Evolutionary conservation across 1,284 basidiomycete genomes (phyloP).

Genomic region (Sphaerobolus stellatus): DNA sequence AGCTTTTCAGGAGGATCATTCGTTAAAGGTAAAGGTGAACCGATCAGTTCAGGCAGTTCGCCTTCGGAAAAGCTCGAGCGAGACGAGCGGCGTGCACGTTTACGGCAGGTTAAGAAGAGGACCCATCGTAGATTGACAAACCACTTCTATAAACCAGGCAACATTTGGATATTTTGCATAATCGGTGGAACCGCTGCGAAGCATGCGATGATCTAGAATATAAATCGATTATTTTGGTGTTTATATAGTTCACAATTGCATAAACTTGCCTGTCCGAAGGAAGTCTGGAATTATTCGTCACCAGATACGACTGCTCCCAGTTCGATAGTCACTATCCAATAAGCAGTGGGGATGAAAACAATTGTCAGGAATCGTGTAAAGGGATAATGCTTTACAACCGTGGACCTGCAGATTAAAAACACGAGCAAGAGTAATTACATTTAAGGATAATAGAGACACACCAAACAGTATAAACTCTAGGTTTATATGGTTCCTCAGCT

Average conservation of each 20-base stretch:
- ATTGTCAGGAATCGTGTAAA: constrained; percentile 1
- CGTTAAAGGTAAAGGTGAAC: too few species aligned
- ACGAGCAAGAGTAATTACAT: background rate
- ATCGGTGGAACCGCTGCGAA: background rate
- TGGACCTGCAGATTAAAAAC: background rate
- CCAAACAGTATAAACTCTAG: background rate
- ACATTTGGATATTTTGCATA: too few species aligned
- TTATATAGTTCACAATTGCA: too few species aligned
- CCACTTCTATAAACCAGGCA: too few species aligned
- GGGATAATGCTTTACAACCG: background rate
- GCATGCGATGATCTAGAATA: background rate
- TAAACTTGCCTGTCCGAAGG: background rate
- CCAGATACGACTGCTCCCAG: background rate
- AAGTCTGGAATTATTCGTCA: background rate
- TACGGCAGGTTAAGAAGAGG: too few species aligned
- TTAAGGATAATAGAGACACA: background rate
- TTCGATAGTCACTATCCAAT: background rate
- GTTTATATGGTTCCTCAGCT: background rate
- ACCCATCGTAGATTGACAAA: too few species aligned
- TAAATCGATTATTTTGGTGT: too few species aligned
- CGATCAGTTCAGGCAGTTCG: too few species aligned
- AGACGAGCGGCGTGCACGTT: too few species aligned
- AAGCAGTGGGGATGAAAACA: background rate
- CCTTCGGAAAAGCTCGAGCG: too few species aligned
- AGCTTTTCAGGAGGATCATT: too few species aligned